These are phyloP conservation scores for Cyberlindnera lachancei DNA, from an alignment of 805 yeast species.

Conservation along the genomic window DNA sequence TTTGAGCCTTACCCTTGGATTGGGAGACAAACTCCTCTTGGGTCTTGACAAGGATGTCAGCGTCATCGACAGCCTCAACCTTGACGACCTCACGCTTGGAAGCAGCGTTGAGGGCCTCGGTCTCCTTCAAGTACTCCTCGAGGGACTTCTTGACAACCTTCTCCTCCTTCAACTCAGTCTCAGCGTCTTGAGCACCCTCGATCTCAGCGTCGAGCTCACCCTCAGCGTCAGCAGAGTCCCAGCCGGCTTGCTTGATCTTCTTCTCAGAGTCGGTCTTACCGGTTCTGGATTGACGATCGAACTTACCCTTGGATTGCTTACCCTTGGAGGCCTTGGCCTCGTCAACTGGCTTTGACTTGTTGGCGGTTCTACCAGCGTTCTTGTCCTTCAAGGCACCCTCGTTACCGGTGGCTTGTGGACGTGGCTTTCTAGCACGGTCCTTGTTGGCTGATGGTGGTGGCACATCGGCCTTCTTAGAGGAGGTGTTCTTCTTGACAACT, in stretches of 20 bases:
- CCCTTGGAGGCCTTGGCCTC: conserved; percentile 48
- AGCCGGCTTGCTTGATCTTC: conserved; percentile 69
- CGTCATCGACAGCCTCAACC: conserved; percentile 32
- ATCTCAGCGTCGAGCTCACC: conserved; percentile 62
- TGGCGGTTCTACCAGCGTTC: conserved; percentile 59
- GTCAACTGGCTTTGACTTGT: conserved; percentile 41
- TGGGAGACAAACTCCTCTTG: conserved; percentile 53
- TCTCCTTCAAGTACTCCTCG: conserved; percentile 79
- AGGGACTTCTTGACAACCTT: conserved; percentile 60
- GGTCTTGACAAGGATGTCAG: conserved; percentile 59
- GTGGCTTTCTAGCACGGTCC: conserved; percentile 66
- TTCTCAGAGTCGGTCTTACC: conserved; percentile 81
- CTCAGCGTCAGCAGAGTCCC: conserved; percentile 79
- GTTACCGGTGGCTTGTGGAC: conserved; percentile 70
- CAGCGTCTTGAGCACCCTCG: conserved; percentile 45
- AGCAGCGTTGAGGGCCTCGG: conserved; percentile 46
- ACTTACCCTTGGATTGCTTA: conserved; percentile 34
- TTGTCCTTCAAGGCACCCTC: conserved; percentile 79
- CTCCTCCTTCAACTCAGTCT: conserved; percentile 35
- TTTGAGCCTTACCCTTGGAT: conserved; percentile 58
- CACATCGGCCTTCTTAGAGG: conserved; percentile 80
- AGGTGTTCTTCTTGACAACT: conserved; percentile 71
- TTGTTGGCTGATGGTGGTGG: conserved; percentile 80
- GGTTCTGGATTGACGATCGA: conserved; percentile 83
- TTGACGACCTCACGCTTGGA: conserved; percentile 30